These are phyloP conservation scores for Bothriochloa decipiens DNA, from an alignment of 176 grass and related monocot genomes.

Conservation along the genomic window DNA sequence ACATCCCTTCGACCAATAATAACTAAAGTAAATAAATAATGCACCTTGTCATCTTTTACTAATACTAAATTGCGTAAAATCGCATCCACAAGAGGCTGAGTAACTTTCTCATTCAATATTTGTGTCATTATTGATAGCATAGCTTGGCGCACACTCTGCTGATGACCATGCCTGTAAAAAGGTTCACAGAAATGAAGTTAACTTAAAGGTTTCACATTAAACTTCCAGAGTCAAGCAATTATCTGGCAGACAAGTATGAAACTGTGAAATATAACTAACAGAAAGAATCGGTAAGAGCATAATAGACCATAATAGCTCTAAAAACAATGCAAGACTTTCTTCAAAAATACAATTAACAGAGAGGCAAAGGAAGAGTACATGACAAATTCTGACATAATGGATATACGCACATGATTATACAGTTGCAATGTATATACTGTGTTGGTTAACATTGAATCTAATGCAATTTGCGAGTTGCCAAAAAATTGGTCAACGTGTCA, in stretches of 20 bases:
- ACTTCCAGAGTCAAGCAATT: slow-evolving; percentile 12
- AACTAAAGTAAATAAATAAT: slow-evolving; percentile 24
- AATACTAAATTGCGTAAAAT: slow-evolving; percentile 83
- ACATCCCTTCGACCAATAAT: slow-evolving; percentile 21
- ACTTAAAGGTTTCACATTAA: background rate
- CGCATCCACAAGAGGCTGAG: slow-evolving; percentile 75
- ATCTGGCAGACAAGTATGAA: background rate
- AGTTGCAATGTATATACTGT: background rate
- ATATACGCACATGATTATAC: background rate
- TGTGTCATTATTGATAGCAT: slow-evolving; percentile 81
- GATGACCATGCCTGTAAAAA: slow-evolving; percentile 74
- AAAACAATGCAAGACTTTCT: background rate
- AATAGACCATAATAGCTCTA: background rate
- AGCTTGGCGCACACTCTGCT: slow-evolving; percentile 71
- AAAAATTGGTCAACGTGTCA: background rate
- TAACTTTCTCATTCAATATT: slow-evolving; percentile 84
- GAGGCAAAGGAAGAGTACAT: background rate
- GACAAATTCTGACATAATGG: background rate
- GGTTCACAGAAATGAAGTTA: background rate
- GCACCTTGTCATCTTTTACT: slow-evolving; percentile 86
- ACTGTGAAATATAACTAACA: slow-evolving; percentile 4
- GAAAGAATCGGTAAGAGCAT: background rate
- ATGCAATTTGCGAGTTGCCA: slow-evolving; percentile 5
- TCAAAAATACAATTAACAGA: slow-evolving; percentile 9
- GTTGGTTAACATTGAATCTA: background rate